These are phyloP conservation scores for Paradendryphiella salina DNA, from an alignment of 2,329 filamentous ascomycete species.

Conservation along the genomic window DNA sequence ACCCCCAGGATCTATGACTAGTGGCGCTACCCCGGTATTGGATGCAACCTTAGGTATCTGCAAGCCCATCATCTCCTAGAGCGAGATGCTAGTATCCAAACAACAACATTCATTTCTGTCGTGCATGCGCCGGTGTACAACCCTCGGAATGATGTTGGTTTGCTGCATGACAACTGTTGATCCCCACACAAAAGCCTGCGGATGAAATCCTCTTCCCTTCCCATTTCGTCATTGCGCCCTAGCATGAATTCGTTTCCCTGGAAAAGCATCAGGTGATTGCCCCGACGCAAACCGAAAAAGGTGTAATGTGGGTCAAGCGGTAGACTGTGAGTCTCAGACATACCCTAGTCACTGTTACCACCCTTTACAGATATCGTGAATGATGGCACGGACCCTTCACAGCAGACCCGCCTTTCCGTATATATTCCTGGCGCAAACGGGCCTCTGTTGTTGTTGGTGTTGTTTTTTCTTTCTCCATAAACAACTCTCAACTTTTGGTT, in stretches of 20 bases:
- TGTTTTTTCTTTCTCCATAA: neutral
- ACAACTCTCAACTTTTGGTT: slow-evolving; percentile 4
- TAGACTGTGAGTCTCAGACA: slow-evolving; percentile 10
- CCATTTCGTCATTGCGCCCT: slow-evolving; percentile 4
- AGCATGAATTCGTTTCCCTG: neutral
- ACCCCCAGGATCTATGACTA: slow-evolving; percentile 1
- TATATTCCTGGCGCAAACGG: slow-evolving; percentile 11
- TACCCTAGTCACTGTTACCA: neutral
- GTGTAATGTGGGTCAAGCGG: slow-evolving; percentile 17
- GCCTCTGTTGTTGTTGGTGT: neutral
- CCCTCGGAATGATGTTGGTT: neutral
- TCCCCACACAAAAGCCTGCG: neutral
- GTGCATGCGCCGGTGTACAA: slow-evolving; percentile 10
- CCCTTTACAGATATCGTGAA: slow-evolving; percentile 3
- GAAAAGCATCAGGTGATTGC: slow-evolving; percentile 9
- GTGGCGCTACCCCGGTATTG: neutral
- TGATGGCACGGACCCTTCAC: neutral
- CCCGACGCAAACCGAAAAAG: neutral
- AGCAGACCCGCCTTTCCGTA: neutral
- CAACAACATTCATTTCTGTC: slow-evolving; percentile 5
- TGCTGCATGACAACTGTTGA: slow-evolving; percentile 7
- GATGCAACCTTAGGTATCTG: neutral
- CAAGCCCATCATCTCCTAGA: slow-evolving; percentile 7
- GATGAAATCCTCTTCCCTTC: neutral
- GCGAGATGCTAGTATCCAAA: slow-evolving; percentile 5